Base-by-base conservation (phyloP, 768 basidiomycete species). In the Daedalea quercina region DNA sequence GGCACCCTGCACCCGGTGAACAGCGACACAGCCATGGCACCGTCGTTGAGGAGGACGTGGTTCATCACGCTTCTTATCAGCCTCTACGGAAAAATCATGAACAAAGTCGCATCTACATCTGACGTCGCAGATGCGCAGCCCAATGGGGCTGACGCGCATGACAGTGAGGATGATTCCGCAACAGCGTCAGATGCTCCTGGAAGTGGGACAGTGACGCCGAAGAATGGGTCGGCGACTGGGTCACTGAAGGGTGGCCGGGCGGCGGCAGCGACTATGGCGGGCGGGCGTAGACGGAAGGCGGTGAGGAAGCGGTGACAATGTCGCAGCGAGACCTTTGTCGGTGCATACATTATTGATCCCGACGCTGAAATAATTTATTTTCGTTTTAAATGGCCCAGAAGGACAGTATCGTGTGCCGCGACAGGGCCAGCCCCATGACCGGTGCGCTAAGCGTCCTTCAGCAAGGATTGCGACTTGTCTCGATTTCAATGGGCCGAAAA, bases 1-100 rank as follows among this genome's bases (percentile, higher is more conserved):
- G 86, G 85, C 7, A 71, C 76, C 13, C 68, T 82, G 60, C 74
- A 83, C 33, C 69, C 74, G 15, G 70, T 89, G 44, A 80, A 90
- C 66, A 70, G 76, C 34, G 77, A 74, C 23, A 78, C 82, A 3
- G 86, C 81, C 17, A 68, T 67, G 1, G 69, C 69, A 3, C 85
- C 90, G n/a, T 72, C 77, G 7, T 57, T 89, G 25, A 65, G 65
- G 28, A 73, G 76, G 48, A 92, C 90, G 3, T 94, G 90, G 90
- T 83, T 86, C 61, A 60, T 83, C 54, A 62, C 72, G 13, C 65
- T 87, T 23, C 56, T 78, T 54, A 67, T 60, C 52, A 69, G 62
- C 6, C 59, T 74, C 24, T 26, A 58, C 57, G 47, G 56, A 22
- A 59, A 64, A 50, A 41, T 61, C 26, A 37, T 24, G 47, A 54